Evolutionary conservation across 306 rosid genomes (phyloP).

Genomic region (Astragalus membranaceus): DNA sequence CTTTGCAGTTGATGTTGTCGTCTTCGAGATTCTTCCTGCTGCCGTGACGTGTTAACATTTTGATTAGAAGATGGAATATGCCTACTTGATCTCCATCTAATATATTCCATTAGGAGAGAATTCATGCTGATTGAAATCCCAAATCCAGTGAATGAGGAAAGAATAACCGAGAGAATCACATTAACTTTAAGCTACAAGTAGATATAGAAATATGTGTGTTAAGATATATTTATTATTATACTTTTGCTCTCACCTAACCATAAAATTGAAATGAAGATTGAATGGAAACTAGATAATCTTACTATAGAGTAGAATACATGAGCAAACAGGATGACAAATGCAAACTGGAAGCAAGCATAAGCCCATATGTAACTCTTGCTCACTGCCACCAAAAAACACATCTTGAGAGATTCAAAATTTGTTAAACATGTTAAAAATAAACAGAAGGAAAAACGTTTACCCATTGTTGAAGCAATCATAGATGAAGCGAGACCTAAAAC

Average conservation of each 20-base stretch:
- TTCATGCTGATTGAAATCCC: constrained; percentile 65
- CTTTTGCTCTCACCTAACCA: background rate
- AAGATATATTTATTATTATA: background rate
- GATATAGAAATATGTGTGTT: background rate
- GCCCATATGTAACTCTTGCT: constrained; percentile 80
- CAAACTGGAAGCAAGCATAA: constrained; percentile 85
- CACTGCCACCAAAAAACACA: constrained; percentile 36
- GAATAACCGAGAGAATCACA: constrained; percentile 53
- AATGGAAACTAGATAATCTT: constrained; percentile 17
- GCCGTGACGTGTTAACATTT: constrained; percentile 14
- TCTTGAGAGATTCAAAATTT: background rate
- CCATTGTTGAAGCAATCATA: constrained; percentile 75
- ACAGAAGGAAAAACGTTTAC: constrained; percentile 37
- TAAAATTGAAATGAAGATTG: background rate
- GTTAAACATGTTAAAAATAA: background rate
- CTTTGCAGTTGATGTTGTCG: constrained; percentile 7
- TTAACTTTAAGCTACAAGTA: constrained; percentile 51
- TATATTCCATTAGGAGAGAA: constrained; percentile 49
- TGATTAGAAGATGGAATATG: constrained; percentile 36
- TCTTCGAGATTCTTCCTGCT: constrained; percentile 22
- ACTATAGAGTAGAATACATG: constrained; percentile 73
- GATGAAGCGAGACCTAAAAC: constrained; percentile 70
- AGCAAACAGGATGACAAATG: constrained; percentile 68
- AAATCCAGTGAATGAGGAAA: constrained; percentile 70
- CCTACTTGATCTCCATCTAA: constrained; percentile 63